phyloP scores from a whole-genome alignment of 805 yeast genomes.

The Blastobotrys parvus region DNA sequence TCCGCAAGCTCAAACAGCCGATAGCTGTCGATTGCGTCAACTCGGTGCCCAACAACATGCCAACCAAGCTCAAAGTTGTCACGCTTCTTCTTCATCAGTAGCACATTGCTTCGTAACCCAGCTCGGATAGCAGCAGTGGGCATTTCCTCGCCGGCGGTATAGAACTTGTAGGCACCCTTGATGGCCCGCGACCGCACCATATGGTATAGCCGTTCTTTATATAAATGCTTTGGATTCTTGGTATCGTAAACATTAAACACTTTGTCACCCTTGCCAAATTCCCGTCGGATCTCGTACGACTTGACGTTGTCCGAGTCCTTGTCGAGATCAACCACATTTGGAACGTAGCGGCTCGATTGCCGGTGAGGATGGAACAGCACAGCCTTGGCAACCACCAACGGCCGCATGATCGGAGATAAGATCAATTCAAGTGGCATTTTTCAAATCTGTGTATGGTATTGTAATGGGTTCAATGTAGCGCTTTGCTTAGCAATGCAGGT shows the following conservation, averaged over 20 bases:
- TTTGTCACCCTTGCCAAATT: slow-evolving; percentile 57
- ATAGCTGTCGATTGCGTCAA: slow-evolving; percentile 54
- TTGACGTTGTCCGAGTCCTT: slow-evolving; percentile 25
- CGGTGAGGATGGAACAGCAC: slow-evolving; percentile 48
- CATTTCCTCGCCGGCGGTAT: slow-evolving; percentile 42
- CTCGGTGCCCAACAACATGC: slow-evolving; percentile 52
- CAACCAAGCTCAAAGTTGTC: slow-evolving; percentile 54
- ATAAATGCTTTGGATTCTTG: slow-evolving; percentile 25
- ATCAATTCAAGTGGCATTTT: slow-evolving; percentile 53
- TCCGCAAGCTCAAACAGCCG: slow-evolving; percentile 53
- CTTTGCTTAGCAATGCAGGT: no score
- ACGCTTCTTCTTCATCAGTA: slow-evolving; percentile 38
- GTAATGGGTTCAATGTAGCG: no score
- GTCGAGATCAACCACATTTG: slow-evolving; percentile 40
- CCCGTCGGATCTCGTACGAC: slow-evolving; percentile 42
- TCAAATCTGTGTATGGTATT: neutral
- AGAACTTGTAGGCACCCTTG: slow-evolving; percentile 58
- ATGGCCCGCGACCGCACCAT: slow-evolving; percentile 57
- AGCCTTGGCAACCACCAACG: slow-evolving; percentile 48
- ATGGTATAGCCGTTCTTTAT: slow-evolving; percentile 39
- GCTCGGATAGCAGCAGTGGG: slow-evolving; percentile 55
- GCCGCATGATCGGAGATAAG: slow-evolving; percentile 52
- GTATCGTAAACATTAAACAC: slow-evolving; percentile 45
- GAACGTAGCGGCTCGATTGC: slow-evolving; percentile 47
- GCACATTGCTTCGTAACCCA: slow-evolving; percentile 51